Evolutionary conservation across 2,329 filamentous ascomycete genomes (phyloP).

Genomic region (Fusarium pseudograminearum): DNA sequence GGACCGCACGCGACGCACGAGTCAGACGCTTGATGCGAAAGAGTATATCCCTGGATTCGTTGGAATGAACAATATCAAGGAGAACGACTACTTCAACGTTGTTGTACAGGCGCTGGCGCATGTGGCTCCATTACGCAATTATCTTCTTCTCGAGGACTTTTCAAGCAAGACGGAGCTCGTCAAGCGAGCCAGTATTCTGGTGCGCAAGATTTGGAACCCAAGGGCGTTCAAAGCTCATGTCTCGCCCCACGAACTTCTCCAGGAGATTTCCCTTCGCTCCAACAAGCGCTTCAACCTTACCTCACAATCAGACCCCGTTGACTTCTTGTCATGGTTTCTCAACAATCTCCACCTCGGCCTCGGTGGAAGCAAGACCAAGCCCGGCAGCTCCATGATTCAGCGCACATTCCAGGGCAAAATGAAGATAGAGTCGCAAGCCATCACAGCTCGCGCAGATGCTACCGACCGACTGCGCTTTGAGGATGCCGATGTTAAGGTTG

Average conservation of each 20-base stretch:
- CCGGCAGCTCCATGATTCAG: constrained; percentile 87
- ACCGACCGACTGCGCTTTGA: constrained; percentile 92
- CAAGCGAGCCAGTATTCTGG: constrained; percentile 86
- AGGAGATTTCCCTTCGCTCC: constrained; percentile 90
- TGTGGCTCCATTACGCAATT: constrained; percentile 89
- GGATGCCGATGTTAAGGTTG: constrained; percentile 83
- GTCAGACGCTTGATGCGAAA: constrained; percentile 84
- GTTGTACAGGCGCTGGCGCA: constrained; percentile 92
- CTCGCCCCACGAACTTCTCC: constrained; percentile 94
- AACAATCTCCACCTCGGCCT: constrained; percentile 94
- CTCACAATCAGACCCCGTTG: constrained; percentile 91
- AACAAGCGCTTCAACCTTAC: constrained; percentile 94
- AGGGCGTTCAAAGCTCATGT: constrained; percentile 97
- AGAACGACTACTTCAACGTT: constrained; percentile 98
- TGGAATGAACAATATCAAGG: constrained; percentile 99
- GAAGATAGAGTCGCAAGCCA: constrained; percentile 92
- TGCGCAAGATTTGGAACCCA: constrained; percentile 98
- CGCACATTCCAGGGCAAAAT: constrained; percentile 93
- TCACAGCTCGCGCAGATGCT: constrained; percentile 89
- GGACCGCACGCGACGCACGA: constrained; percentile 72
- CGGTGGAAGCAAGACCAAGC: constrained; percentile 88
- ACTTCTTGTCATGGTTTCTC: constrained; percentile 97
- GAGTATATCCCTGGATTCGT: constrained; percentile 95
- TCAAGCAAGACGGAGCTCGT: constrained; percentile 79
- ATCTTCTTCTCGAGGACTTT: constrained; percentile 88